phyloP scores from a whole-genome alignment of 352 stramenopile genomes.

The Halophytophthora batemanensis region DNA sequence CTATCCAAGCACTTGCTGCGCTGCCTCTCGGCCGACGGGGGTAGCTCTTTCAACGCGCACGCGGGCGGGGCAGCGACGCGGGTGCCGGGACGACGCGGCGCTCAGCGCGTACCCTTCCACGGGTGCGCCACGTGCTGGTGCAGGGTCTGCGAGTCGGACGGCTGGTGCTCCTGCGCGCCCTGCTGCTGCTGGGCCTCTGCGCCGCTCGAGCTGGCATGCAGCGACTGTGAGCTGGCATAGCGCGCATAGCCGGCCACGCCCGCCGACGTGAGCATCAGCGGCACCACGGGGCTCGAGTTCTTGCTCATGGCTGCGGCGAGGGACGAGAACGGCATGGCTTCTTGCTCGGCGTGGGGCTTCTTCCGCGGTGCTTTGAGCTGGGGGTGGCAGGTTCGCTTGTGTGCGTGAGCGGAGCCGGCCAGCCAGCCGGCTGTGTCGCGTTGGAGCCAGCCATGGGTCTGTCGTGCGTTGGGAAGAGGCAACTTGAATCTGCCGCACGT shows the following conservation, averaged over 20 bases:
- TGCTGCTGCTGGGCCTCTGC: constrained; percentile 27
- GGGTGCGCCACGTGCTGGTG: constrained; percentile 64
- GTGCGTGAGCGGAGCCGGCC: too few species aligned
- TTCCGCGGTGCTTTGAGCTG: neutral
- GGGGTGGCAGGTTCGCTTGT: too few species aligned
- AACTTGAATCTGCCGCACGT: too few species aligned
- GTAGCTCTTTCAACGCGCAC: too few species aligned
- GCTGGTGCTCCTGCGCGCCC: constrained; percentile 17
- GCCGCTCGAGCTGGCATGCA: constrained; percentile 26
- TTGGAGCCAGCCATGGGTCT: too few species aligned
- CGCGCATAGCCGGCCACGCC: constrained; percentile 65
- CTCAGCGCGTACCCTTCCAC: constrained; percentile 70
- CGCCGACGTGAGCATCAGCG: constrained; percentile 60
- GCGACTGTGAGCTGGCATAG: constrained; percentile 41
- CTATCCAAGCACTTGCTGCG: too few species aligned
- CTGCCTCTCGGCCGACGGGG: too few species aligned
- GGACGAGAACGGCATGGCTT: constrained; percentile 36
- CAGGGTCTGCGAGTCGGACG: constrained; percentile 34
- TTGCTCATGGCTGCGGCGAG: constrained; percentile 40
- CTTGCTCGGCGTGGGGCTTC: neutral
- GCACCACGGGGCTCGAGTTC: constrained; percentile 43
- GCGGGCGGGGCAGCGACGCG: too few species aligned
- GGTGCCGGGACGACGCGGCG: neutral
- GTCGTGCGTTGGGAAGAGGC: too few species aligned
- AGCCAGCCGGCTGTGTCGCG: too few species aligned